These are phyloP conservation scores for Tympanopsis confertula DNA, from an alignment of 2,329 filamentous ascomycete species.

Conservation along the genomic window DNA sequence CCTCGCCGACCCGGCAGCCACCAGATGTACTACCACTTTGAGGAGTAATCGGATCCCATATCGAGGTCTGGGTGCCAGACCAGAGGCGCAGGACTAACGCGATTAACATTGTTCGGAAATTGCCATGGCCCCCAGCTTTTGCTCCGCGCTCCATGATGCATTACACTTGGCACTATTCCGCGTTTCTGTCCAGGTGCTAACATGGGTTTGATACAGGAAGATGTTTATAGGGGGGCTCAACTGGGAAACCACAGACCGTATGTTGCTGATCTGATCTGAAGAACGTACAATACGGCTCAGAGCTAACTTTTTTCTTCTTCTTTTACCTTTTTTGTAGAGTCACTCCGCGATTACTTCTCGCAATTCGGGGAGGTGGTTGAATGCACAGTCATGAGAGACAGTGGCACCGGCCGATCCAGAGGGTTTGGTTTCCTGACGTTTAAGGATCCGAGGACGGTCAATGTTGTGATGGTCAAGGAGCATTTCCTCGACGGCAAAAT, in stretches of 20 bases:
- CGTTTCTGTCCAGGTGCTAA: constrained; percentile 1
- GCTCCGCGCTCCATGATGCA: no score
- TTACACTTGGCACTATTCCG: neutral
- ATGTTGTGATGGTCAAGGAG: constrained; percentile 99
- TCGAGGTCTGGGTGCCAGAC: no score
- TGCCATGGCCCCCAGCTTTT: no score
- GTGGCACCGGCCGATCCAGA: constrained; percentile 80
- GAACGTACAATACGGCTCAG: constrained; percentile 3
- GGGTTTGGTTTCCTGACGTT: constrained; percentile 98
- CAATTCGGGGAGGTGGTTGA: constrained; percentile 95
- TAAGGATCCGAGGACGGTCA: constrained; percentile 93
- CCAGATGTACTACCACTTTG: no score
- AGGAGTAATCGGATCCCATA: no score
- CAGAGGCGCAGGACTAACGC: no score
- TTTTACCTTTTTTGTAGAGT: constrained; percentile 49
- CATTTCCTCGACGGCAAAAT: constrained; percentile 97
- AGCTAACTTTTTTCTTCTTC: constrained; percentile 4
- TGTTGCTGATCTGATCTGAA: constrained; percentile 24
- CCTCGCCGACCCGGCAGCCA: no score
- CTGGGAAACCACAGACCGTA: constrained; percentile 98
- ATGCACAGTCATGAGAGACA: constrained; percentile 98
- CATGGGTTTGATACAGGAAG: constrained; percentile 51
- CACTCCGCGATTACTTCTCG: constrained; percentile 89
- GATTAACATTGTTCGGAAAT: no score
- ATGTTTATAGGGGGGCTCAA: constrained; percentile 99